Percentiles rank a stretch among this genome's conserved stretches.
These are phyloP conservation scores for Picochlorum sp. DNA, from an alignment of 139 green algal species.

Conservation along the genomic window DNA sequence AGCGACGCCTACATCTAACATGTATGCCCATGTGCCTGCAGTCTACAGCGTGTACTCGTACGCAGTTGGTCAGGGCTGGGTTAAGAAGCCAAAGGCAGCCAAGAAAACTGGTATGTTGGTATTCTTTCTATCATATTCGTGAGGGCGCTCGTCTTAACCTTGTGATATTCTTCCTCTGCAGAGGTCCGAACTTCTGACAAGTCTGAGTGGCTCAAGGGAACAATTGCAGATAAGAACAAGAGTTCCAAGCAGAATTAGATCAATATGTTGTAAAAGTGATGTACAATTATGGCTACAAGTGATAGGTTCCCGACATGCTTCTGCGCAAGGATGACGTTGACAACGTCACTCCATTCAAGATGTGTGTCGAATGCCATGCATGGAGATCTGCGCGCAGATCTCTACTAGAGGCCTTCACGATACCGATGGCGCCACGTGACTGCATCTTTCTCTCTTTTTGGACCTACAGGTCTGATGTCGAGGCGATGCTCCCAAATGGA, in stretches of 20 bases:
- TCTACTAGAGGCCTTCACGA: too few relatives aligned
- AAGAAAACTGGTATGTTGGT: conserved; percentile 8
- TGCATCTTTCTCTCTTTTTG: too few relatives aligned
- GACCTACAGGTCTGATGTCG: too few relatives aligned
- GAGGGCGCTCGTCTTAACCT: too few relatives aligned
- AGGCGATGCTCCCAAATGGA: too few relatives aligned
- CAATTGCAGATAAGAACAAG: conserved; percentile 22
- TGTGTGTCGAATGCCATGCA: too few relatives aligned
- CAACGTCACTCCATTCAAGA: too few relatives aligned
- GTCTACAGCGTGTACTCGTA: conserved; percentile 12
- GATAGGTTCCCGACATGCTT: too few relatives aligned
- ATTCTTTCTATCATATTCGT: not conserved
- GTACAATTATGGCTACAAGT: too few relatives aligned
- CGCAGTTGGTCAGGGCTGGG: conserved; percentile 20
- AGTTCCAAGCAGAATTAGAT: not conserved
- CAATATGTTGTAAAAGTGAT: conserved; percentile 2
- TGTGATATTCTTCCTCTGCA: not conserved
- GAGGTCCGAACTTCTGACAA: conserved; percentile 11
- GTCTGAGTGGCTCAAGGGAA: conserved; percentile 15
- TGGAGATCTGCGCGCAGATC: too few relatives aligned
- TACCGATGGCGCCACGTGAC: too few relatives aligned
- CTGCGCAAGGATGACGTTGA: too few relatives aligned
- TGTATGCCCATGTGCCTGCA: conserved; percentile 2
- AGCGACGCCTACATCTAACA: not conserved
- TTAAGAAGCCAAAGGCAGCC: conserved; percentile 20